These are phyloP conservation scores for Debaryomycetaceae sp. DNA, from an alignment of 1,139 yeast species.

Conservation along the genomic window DNA sequence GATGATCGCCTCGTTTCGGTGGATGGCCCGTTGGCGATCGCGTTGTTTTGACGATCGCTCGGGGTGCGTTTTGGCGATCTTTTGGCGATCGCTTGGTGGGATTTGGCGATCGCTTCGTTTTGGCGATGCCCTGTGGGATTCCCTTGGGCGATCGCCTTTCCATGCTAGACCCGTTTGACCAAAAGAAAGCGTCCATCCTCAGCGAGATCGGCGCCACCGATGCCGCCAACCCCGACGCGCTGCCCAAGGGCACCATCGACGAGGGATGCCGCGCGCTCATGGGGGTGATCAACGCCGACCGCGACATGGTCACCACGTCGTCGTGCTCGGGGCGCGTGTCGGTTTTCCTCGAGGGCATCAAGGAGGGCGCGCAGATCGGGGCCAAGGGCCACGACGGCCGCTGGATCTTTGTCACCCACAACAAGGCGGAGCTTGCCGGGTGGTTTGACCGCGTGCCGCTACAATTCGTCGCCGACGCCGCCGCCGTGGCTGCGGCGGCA, in stretches of 20 bases:
- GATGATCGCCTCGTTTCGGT: no score
- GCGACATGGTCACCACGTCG: conserved; percentile 77
- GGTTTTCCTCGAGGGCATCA: conserved; percentile 68
- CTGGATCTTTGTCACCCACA: conserved; percentile 83
- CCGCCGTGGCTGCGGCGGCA: conserved; percentile 6
- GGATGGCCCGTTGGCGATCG: no score
- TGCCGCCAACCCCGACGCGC: conserved; percentile 53
- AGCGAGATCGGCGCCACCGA: conserved; percentile 45
- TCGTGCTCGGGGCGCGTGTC: conserved; percentile 87
- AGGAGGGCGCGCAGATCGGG: conserved; percentile 47
- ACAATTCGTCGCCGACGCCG: conserved; percentile 13
- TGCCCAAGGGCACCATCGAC: conserved; percentile 85
- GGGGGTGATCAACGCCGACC: conserved; percentile 54
- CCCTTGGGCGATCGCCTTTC: no score
- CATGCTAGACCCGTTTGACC: conserved; percentile 58
- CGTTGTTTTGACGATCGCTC: no score
- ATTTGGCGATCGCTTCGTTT: no score
- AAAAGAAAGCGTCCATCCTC: conserved; percentile 61
- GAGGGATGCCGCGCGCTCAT: conserved; percentile 68
- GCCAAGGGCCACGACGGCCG: conserved; percentile 84
- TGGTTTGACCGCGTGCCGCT: conserved; percentile 46
- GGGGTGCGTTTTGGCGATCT: no score
- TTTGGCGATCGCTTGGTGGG: no score
- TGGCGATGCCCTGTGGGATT: no score
- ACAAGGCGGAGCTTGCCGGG: conserved; percentile 38